Conservation (phyloP, 2,329 filamentous ascomycete species). For the Kalmusia sp. region DNA sequence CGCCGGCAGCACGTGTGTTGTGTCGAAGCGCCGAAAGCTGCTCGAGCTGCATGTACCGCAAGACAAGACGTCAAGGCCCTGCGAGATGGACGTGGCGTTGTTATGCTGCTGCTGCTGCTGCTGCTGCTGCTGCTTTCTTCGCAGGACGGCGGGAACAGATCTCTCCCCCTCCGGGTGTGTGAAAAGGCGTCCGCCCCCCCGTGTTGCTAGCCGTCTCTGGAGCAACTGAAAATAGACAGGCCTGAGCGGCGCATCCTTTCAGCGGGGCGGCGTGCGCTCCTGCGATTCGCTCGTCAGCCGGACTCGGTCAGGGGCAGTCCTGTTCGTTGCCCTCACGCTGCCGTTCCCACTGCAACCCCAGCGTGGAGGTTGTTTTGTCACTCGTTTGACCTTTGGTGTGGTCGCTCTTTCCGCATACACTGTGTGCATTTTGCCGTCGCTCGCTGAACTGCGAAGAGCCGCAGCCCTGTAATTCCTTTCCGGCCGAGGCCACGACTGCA, state of each 20-base stretch:
- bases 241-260: slow-evolving; percentile 5
- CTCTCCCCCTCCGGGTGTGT: no score
- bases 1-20: slow-evolving; percentile 2
- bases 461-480: slow-evolving; percentile 3
- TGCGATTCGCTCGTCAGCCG: slow-evolving; percentile 9
- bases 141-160: no score
- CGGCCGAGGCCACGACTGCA: background rate
- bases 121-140: no score
- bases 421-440: slow-evolving; percentile 31
- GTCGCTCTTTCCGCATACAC: slow-evolving; percentile 20
- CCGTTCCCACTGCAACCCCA: slow-evolving; percentile 37
- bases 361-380: slow-evolving; percentile 20
- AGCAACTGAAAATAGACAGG: slow-evolving; percentile 20
- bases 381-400: slow-evolving; percentile 27
- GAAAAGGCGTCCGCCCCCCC: slow-evolving; percentile 1
- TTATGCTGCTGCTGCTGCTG: no score
- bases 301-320: slow-evolving; percentile 20
- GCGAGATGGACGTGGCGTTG: no score
- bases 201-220: slow-evolving; percentile 21
- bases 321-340: slow-evolving; percentile 9
- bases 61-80: background rate
- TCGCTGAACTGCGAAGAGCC: slow-evolving; percentile 30
- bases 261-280: slow-evolving; percentile 9
- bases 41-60: background rate
- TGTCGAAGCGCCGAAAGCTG: no score